These are phyloP conservation scores for Pseudozyma hubeiensis DNA, from an alignment of 1,284 basidiomycete genomes.

Conservation along the genomic window DNA sequence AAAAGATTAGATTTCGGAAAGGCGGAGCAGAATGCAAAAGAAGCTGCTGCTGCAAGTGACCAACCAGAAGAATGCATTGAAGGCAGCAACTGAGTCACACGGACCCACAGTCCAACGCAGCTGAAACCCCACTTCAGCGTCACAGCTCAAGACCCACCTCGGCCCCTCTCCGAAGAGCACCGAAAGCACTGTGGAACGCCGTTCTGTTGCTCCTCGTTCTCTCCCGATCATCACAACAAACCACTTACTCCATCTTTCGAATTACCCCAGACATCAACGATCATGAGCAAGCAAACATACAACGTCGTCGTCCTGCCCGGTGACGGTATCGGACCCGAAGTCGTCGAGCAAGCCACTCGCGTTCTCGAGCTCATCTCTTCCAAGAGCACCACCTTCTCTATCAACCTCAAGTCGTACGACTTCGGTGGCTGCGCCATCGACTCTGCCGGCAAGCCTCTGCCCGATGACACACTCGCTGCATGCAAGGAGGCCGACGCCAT, in stretches of 20 bases:
- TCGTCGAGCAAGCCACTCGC: conserved; percentile 86
- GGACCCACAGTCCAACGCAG: conserved; percentile 13
- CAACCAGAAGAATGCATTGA: conserved; percentile 22
- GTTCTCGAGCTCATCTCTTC: conserved; percentile 82
- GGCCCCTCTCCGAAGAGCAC: background rate
- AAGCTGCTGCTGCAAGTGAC: background rate
- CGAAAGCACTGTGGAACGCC: too few relatives aligned
- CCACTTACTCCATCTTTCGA: too few relatives aligned
- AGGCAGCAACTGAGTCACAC: conserved; percentile 22
- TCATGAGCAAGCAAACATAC: conserved; percentile 41
- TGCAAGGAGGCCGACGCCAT: conserved; percentile 67
- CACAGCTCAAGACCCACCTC: background rate
- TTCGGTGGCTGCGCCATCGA: conserved; percentile 97
- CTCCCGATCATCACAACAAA: too few relatives aligned
- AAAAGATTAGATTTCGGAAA: conserved; percentile 21
- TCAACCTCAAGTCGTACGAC: conserved; percentile 77
- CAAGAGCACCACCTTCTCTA: conserved; percentile 74
- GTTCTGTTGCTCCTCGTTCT: background rate
- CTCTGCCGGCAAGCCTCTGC: conserved; percentile 82
- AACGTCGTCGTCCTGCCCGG: conserved; percentile 79
- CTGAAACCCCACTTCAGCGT: background rate
- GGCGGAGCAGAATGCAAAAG: background rate
- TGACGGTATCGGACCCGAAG: conserved; percentile 98
- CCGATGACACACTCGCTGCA: conserved; percentile 80
- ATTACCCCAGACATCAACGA: conserved; percentile 1